phyloP scores from a whole-genome alignment of 208 protist species.

The Trypanosoma melophagium region DNA sequence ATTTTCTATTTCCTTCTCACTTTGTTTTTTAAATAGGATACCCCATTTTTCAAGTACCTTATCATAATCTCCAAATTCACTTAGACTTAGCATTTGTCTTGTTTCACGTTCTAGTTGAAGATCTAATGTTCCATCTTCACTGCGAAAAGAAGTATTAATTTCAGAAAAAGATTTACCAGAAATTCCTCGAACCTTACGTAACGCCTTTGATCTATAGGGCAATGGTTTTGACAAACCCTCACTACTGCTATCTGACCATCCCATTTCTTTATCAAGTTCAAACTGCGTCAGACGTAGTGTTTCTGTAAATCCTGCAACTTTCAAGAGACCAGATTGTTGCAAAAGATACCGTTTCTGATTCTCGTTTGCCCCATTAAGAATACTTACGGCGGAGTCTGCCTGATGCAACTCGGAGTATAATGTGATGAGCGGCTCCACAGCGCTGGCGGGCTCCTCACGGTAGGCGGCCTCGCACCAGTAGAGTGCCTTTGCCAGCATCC shows the following conservation, averaged over 20 bases:
- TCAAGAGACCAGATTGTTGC: conserved; percentile 73
- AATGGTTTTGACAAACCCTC: conserved; percentile 35
- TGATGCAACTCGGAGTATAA: conserved; percentile 82
- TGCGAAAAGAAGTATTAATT: conserved; percentile 35
- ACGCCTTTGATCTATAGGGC: conserved; percentile 27
- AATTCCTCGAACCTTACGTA: conserved; percentile 45
- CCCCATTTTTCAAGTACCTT: conserved; percentile 70
- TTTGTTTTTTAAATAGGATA: conserved; percentile 32
- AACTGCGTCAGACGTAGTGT: conserved; percentile 63
- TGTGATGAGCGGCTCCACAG: conserved; percentile 76
- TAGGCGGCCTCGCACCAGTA: conserved; percentile 87
- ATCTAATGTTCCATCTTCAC: conserved; percentile 36
- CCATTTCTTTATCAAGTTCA: conserved; percentile 56
- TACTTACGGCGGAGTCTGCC: conserved; percentile 74
- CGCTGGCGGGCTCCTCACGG: conserved; percentile 60
- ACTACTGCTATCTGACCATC: conserved; percentile 39
- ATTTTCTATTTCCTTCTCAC: conserved; percentile 30
- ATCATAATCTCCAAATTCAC: conserved; percentile 79
- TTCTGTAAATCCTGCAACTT: conserved; percentile 76
- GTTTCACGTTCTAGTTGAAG: conserved; percentile 50
- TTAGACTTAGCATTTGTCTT: conserved; percentile 70
- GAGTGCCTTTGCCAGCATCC: conserved; percentile 87
- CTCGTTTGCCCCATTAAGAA: conserved; percentile 65
- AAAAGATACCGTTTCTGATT: conserved; percentile 66
- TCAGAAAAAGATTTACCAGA: conserved; percentile 41